These are phyloP conservation scores for Lipomyces starkeyi DNA, from an alignment of 805 yeast genomes.

Conservation along the genomic window DNA sequence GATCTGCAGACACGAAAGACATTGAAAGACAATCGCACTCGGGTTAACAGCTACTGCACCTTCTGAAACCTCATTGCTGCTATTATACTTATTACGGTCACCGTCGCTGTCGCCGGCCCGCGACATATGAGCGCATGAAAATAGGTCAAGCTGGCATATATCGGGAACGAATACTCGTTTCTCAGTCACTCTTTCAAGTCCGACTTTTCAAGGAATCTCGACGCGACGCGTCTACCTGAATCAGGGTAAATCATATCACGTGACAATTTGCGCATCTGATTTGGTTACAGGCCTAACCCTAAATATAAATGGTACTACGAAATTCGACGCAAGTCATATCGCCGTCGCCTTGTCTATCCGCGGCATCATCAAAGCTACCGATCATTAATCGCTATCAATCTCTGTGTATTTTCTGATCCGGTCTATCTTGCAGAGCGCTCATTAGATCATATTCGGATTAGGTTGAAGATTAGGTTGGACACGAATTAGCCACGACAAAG, in stretches of 20 bases:
- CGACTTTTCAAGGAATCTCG: background rate
- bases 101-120: conserved; percentile 11
- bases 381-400: background rate
- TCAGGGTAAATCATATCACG: background rate
- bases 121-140: conserved; percentile 7
- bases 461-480: background rate
- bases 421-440: background rate
- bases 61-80: background rate
- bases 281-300: background rate
- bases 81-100: conserved; percentile 3
- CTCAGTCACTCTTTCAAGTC: conserved; percentile 49
- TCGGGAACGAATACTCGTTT: background rate
- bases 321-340: background rate
- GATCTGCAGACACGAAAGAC: conserved; percentile 39
- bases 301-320: background rate
- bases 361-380: background rate
- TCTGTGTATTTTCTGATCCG: background rate
- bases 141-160: background rate
- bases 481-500: background rate
- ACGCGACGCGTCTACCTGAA: background rate
- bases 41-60: conserved; percentile 10
- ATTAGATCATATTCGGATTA: background rate
- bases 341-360: background rate
- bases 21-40: conserved; percentile 42
- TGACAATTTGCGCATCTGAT: background rate